These are phyloP conservation scores for Artomyces pyxidatus DNA, from an alignment of 768 basidiomycete species.

Conservation along the genomic window DNA sequence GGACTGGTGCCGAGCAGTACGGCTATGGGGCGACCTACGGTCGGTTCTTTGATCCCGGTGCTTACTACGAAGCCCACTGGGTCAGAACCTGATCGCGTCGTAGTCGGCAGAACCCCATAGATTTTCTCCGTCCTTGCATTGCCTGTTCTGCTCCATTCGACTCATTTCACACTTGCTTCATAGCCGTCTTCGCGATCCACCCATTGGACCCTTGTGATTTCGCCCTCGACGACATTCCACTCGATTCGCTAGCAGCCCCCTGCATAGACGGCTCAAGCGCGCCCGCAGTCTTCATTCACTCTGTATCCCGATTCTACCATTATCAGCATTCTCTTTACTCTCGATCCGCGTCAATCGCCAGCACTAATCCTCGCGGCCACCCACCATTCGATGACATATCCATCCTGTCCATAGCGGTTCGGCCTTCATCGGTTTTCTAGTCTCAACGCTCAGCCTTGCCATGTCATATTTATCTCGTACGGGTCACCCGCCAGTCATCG, in stretches of 20 bases:
- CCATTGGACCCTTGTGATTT: constrained; percentile 16
- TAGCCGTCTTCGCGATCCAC: no score
- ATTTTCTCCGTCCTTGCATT: constrained; percentile 7
- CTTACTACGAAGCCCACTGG: constrained; percentile 44
- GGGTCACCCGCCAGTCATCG: constrained; percentile 19
- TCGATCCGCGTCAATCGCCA: constrained; percentile 19
- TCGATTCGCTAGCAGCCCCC: constrained; percentile 22
- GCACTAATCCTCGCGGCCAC: constrained; percentile 19
- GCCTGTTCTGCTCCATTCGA: constrained; percentile 15
- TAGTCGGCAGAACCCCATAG: constrained; percentile 4
- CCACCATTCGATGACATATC: constrained; percentile 43
- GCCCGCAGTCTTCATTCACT: constrained; percentile 37
- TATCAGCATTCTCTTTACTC: constrained; percentile 16
- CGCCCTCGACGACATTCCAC: constrained; percentile 17
- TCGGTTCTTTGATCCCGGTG: constrained; percentile 35
- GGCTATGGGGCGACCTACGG: constrained; percentile 32
- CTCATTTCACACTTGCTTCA: constrained; percentile 4
- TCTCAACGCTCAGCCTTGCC: constrained; percentile 21
- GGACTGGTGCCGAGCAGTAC: constrained; percentile 20
- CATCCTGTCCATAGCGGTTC: constrained; percentile 50
- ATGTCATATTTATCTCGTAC: constrained; percentile 27
- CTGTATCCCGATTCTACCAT: no score
- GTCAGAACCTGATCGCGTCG: constrained; percentile 32
- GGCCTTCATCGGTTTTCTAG: constrained; percentile 22
- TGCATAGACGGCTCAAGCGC: constrained; percentile 28